A percentile compares a stretch with the other conserved stretches of the same genome.
phyloP scores from a whole-genome alignment of 441 rosid species.

The Corymbia citriodora region DNA sequence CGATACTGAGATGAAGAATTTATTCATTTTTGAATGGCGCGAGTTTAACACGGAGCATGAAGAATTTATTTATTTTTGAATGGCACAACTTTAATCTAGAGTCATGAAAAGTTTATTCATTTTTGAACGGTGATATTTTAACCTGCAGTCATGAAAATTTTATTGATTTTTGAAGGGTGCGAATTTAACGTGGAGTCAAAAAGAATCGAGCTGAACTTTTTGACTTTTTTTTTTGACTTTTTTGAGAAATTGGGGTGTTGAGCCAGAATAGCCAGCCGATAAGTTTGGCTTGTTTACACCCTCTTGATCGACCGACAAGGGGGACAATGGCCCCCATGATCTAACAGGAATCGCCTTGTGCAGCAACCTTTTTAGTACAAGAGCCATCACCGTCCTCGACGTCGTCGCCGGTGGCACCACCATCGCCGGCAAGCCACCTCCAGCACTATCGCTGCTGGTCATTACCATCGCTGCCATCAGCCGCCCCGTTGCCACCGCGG shows the following conservation, averaged over 20 bases:
- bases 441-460: background rate
- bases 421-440: background rate
- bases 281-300: background rate
- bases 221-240: background rate
- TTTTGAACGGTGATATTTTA: background rate
- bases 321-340: background rate
- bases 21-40: background rate
- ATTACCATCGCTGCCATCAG: background rate
- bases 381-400: background rate
- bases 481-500: background rate
- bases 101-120: background rate
- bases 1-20: background rate
- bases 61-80: background rate
- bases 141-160: background rate
- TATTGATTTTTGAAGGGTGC: background rate
- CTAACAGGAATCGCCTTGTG: background rate
- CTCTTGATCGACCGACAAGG: background rate
- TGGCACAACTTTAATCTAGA: background rate
- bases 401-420: background rate
- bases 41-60: background rate
- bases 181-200: background rate
- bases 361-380: background rate
- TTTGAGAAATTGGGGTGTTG: background rate
- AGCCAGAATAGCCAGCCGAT: background rate
- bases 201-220: background rate